These are phyloP conservation scores for Ceratocystiopsis sp. DNA, from an alignment of 2,329 filamentous ascomycete species.

Conservation along the genomic window DNA sequence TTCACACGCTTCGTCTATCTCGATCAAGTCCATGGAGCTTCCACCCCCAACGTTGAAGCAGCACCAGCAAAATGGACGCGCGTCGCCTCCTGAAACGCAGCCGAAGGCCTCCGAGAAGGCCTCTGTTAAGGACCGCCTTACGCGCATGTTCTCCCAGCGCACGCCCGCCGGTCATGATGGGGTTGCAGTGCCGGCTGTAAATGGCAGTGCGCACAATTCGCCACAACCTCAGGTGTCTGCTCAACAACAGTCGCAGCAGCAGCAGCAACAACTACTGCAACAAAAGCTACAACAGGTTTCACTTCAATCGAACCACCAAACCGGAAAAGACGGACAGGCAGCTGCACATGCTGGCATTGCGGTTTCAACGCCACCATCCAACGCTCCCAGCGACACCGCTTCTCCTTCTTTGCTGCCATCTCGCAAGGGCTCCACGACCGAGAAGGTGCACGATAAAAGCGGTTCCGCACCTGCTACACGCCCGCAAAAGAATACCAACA, in stretches of 20 bases:
- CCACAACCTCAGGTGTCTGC: background rate
- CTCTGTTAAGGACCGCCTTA: slow-evolving; percentile 46
- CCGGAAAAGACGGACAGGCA: background rate
- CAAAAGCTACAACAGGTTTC: background rate
- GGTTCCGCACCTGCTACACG: slow-evolving; percentile 12
- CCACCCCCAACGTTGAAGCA: slow-evolving; percentile 8
- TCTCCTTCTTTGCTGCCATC: slow-evolving; percentile 23
- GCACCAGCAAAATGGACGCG: no score
- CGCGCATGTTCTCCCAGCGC: slow-evolving; percentile 42
- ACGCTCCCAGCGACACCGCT: slow-evolving; percentile 6
- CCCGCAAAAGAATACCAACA: slow-evolving; percentile 20
- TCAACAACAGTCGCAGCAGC: slow-evolving; percentile 8
- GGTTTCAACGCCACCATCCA: background rate
- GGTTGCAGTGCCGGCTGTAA: background rate
- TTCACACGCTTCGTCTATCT: slow-evolving; percentile 33
- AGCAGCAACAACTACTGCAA: slow-evolving; percentile 5
- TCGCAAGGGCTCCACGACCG: slow-evolving; percentile 26
- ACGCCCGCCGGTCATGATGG: slow-evolving; percentile 14
- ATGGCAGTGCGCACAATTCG: background rate
- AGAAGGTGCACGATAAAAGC: slow-evolving; percentile 19
- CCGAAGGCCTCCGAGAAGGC: slow-evolving; percentile 32
- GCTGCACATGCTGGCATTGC: background rate
- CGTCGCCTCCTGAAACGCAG: slow-evolving; percentile 13
- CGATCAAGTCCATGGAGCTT: slow-evolving; percentile 28
- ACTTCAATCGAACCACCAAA: background rate